These are phyloP conservation scores for Dinochytrium kinnereticum DNA, from an alignment of 371 early-diverging fungal species.

Conservation along the genomic window DNA sequence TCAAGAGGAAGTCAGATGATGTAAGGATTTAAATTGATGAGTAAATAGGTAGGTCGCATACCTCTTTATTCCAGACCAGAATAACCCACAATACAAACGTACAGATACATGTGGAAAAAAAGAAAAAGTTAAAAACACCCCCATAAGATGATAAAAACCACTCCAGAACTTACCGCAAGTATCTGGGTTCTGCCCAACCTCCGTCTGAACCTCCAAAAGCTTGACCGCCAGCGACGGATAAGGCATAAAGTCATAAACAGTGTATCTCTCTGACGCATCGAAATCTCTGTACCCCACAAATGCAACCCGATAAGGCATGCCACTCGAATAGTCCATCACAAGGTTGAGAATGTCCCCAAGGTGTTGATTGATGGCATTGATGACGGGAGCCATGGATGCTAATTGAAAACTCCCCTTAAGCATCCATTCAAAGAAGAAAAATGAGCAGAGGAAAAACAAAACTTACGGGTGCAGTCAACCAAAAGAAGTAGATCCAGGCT, in stretches of 20 bases:
- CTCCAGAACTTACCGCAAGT: not conserved
- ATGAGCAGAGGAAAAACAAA: not conserved
- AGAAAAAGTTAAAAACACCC: too few species aligned
- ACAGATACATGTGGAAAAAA: too few species aligned
- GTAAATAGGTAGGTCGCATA: too few species aligned
- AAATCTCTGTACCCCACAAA: constrained; percentile 8
- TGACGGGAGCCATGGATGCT: not conserved
- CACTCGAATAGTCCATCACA: not conserved
- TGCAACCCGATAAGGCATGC: not conserved
- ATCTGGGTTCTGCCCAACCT: not conserved
- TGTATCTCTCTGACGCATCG: not conserved
- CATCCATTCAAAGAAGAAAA: not conserved
- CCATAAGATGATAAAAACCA: too few species aligned
- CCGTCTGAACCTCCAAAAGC: not conserved
- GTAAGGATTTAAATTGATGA: too few species aligned
- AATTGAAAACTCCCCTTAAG: not conserved
- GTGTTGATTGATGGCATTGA: not conserved
- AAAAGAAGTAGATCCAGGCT: too few species aligned
- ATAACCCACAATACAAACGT: too few species aligned
- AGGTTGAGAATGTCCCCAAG: not conserved
- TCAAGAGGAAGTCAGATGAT: not conserved
- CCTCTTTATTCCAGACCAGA: too few species aligned
- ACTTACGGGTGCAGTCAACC: constrained; percentile 11
- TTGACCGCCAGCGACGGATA: not conserved
- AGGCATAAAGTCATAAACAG: not conserved